Conservation (phyloP, 257 asterid species). For the Petrea volubilis region DNA sequence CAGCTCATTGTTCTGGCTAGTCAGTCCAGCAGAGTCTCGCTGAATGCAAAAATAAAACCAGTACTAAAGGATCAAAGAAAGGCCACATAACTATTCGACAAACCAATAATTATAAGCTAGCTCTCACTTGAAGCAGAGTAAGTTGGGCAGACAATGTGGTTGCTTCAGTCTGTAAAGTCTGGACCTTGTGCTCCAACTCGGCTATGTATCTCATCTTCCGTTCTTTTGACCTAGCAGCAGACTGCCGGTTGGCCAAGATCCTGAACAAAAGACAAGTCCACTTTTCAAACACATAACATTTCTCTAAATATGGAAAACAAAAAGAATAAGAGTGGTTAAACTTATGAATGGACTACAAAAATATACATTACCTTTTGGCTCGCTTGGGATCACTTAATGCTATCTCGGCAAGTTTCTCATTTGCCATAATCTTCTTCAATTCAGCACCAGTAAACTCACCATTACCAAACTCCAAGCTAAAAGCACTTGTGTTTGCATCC, state of each 20-base stretch:
- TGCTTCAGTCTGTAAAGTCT: slow-evolving; percentile 76
- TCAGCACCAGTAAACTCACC: slow-evolving; percentile 76
- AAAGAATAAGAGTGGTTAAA: background rate
- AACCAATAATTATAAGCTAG: slow-evolving; percentile 9
- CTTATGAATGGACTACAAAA: background rate
- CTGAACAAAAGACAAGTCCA: slow-evolving; percentile 30
- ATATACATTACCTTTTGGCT: slow-evolving; percentile 55
- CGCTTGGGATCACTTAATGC: slow-evolving; percentile 71
- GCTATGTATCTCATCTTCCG: slow-evolving; percentile 66
- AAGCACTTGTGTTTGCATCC: slow-evolving; percentile 44
- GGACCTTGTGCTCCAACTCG: slow-evolving; percentile 77
- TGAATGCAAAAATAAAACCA: slow-evolving; percentile 30
- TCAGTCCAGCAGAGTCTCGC: slow-evolving; percentile 69
- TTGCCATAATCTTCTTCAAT: slow-evolving; percentile 68
- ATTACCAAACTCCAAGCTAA: slow-evolving; percentile 69
- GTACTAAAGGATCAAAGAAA: slow-evolving; percentile 1
- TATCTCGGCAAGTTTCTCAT: slow-evolving; percentile 69
- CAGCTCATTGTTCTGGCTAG: slow-evolving; percentile 67
- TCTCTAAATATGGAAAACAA: slow-evolving; percentile 7
- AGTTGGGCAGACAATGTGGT: slow-evolving; percentile 76
- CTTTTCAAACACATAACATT: background rate
- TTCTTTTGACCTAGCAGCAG: slow-evolving; percentile 82
- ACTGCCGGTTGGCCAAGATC: slow-evolving; percentile 74
- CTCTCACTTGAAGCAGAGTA: slow-evolving; percentile 65
- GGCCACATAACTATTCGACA: background rate